A percentile compares a stretch with the other conserved stretches of the same genome.
Evolutionary conservation across 768 basidiomycete species (phyloP).

Genomic region (Gymnopilus dilepis): DNA sequence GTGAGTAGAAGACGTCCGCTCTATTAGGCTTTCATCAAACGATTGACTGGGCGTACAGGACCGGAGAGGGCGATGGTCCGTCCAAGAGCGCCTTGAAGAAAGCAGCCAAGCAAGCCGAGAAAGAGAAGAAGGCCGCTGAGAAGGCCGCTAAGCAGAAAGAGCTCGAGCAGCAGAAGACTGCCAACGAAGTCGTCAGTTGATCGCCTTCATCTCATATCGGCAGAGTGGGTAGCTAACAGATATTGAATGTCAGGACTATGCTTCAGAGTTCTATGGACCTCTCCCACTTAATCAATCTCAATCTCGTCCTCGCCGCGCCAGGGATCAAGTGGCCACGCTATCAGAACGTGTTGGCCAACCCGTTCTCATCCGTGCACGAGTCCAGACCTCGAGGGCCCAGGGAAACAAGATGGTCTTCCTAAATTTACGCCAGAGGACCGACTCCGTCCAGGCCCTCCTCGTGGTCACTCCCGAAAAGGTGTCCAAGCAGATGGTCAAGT

Average conservation of each 20-base stretch:
- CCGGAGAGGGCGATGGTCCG: constrained; percentile 50
- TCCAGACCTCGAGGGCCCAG: constrained; percentile 91
- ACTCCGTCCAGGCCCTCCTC: constrained; percentile 88
- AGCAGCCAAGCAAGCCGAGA: constrained; percentile 88
- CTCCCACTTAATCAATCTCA: constrained; percentile 93
- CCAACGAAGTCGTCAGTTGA: constrained; percentile 61
- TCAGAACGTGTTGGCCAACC: constrained; percentile 70
- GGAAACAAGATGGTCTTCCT: constrained; percentile 97
- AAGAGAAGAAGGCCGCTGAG: constrained; percentile 87
- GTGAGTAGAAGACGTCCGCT: constrained; percentile 24
- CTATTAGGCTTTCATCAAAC: constrained; percentile 4
- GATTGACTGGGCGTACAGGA: constrained; percentile 18
- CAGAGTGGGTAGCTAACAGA: constrained; percentile 15
- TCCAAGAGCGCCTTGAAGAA: constrained; percentile 93
- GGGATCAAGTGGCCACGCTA: constrained; percentile 70
- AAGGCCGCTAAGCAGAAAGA: constrained; percentile 82
- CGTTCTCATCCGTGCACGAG: constrained; percentile 85
- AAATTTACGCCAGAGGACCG: constrained; percentile 84
- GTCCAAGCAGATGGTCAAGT: constrained; percentile 98
- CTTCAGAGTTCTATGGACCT: constrained; percentile 81
- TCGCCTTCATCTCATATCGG: constrained; percentile 10
- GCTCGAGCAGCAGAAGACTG: constrained; percentile 67
- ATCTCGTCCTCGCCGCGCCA: constrained; percentile 63
- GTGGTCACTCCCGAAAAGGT: constrained; percentile 73
- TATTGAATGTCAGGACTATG: constrained; percentile 63